Conservation (phyloP, 2,329 filamentous ascomycete genomes). For the Karstenula rhodostoma region DNA sequence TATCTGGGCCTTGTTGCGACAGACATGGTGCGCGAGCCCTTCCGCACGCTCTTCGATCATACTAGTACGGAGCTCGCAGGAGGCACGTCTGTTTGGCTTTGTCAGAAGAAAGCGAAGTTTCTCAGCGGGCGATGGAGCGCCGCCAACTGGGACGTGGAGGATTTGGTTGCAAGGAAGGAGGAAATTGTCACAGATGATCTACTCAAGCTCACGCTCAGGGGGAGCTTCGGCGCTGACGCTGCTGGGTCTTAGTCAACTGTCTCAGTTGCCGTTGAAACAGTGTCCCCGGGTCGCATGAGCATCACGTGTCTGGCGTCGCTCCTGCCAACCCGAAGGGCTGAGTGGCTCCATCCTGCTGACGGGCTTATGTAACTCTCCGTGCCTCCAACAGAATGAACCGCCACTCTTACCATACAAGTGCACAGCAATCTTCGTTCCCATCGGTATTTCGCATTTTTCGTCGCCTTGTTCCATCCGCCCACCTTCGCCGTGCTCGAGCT, state of each 20-base stretch:
- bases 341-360: constrained; percentile 2
- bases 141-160: constrained; percentile 43
- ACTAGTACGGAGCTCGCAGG: constrained; percentile 40
- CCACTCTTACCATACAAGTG: background rate
- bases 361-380: background rate
- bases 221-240: constrained; percentile 19
- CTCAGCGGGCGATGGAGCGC: constrained; percentile 27
- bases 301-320: constrained; percentile 10
- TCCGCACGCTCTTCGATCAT: constrained; percentile 20
- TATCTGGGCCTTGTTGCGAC: constrained; percentile 32
- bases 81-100: constrained; percentile 34
- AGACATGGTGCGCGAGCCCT: constrained; percentile 26
- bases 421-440: background rate
- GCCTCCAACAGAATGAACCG: background rate
- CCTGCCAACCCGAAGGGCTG: background rate
- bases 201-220: constrained; percentile 27
- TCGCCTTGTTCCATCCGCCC: background rate
- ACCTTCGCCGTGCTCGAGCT: background rate
- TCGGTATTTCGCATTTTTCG: background rate
- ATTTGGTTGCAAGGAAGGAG: constrained; percentile 29
- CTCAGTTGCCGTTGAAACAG: background rate
- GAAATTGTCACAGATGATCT: constrained; percentile 26
- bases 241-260: background rate
- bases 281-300: background rate
- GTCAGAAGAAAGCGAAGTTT: background rate